Evolutionary conservation across 2,329 filamentous ascomycete species (phyloP).

Genomic region (Colletotrichum caudatum): DNA sequence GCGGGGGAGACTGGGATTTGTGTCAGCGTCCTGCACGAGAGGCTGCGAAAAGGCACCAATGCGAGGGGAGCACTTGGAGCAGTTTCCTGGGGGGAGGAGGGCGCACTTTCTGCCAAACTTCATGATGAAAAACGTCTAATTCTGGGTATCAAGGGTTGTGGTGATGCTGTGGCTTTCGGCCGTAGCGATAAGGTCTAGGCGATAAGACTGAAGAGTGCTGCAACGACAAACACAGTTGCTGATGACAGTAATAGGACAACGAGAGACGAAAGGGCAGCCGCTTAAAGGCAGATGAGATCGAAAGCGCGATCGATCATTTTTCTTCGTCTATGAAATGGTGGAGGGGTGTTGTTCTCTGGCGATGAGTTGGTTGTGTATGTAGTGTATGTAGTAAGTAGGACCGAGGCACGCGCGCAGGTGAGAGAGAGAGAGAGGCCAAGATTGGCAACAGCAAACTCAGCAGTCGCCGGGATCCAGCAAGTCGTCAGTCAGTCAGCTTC

Average conservation of each 20-base stretch:
- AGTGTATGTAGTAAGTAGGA: background rate
- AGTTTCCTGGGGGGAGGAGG: background rate
- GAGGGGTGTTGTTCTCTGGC: background rate
- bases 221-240: slow-evolving; percentile 25
- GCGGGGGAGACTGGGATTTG: slow-evolving; percentile 70
- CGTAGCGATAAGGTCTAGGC: slow-evolving; percentile 2
- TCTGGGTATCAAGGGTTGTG: slow-evolving; percentile 18
- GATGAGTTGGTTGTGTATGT: background rate
- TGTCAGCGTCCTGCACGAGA: slow-evolving; percentile 43
- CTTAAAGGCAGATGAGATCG: slow-evolving; percentile 31
- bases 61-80: background rate
- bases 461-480: background rate
- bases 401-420: background rate
- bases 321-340: background rate
- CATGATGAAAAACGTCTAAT: slow-evolving; percentile 62
- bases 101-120: slow-evolving; percentile 72
- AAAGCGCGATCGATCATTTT: slow-evolving; percentile 23
- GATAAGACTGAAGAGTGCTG: slow-evolving; percentile 10
- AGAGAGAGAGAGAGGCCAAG: background rate
- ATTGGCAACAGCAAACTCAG: background rate
- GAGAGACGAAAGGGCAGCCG: slow-evolving; percentile 16
- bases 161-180: slow-evolving; percentile 30
- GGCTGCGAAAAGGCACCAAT: background rate
- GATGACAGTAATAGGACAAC: slow-evolving; percentile 5
- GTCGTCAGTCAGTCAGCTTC: slow-evolving; percentile 1